Evolutionary conservation across 177 flowering plant genomes (phyloP).

Genomic region (Vitis hybrid): DNA sequence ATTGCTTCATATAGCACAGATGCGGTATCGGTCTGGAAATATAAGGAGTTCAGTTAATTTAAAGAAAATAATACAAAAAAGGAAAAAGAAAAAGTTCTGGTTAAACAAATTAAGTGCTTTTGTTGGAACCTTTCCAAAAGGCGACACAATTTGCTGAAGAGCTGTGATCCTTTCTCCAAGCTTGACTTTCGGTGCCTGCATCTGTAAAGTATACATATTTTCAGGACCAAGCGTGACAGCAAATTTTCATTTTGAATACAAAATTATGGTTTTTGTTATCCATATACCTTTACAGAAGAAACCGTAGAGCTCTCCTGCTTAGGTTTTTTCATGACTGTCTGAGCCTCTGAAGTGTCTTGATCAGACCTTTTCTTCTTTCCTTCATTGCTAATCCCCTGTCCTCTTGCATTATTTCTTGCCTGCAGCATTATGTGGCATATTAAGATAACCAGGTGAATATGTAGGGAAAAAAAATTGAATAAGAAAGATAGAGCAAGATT

Average conservation of each 20-base stretch:
- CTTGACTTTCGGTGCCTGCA: slow-evolving; percentile 66
- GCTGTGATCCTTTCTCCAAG: slow-evolving; percentile 61
- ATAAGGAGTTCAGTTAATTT: not conserved
- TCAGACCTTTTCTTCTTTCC: slow-evolving; percentile 64
- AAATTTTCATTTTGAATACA: not conserved
- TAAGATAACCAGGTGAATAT: not conserved
- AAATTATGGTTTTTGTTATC: not conserved
- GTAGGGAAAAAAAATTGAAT: not conserved
- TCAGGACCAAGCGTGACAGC: not conserved
- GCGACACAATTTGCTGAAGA: slow-evolving; percentile 85
- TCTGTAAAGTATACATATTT: slow-evolving; percentile 13
- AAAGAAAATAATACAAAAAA: not conserved
- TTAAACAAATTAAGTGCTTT: not conserved
- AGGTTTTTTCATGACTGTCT: slow-evolving; percentile 37
- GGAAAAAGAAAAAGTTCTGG: not conserved
- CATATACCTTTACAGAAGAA: slow-evolving; percentile 46
- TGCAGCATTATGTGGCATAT: slow-evolving; percentile 12
- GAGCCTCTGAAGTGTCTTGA: slow-evolving; percentile 30
- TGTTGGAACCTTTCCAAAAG: slow-evolving; percentile 67
- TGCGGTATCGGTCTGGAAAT: slow-evolving; percentile 72
- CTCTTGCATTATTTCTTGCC: slow-evolving; percentile 44
- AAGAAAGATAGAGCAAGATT: not conserved
- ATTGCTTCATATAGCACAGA: slow-evolving; percentile 73
- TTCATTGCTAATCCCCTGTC: slow-evolving; percentile 32
- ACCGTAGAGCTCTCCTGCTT: slow-evolving; percentile 48